Conservation (phyloP, 768 basidiomycete species). For the Pulveroboletus sp. region DNA sequence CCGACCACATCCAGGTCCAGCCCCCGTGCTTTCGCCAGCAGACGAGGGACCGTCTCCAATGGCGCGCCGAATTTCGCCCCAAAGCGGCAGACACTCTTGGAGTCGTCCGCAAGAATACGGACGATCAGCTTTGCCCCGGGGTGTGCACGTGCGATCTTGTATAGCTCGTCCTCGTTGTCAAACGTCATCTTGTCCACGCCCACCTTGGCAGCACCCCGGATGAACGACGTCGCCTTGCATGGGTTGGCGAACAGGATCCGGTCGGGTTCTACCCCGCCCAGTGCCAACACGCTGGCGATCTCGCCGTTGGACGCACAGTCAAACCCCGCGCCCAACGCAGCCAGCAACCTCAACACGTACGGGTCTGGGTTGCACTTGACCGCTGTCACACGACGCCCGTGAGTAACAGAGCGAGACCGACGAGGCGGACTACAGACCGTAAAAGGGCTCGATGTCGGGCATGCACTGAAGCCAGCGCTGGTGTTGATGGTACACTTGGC, state of each 20-base stretch:
- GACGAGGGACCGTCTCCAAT: slow-evolving; percentile 67
- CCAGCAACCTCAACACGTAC: slow-evolving; percentile 85
- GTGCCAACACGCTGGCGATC: slow-evolving; percentile 70
- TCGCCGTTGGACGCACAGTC: slow-evolving; percentile 97
- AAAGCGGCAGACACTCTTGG: slow-evolving; percentile 87
- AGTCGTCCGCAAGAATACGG: slow-evolving; percentile 97
- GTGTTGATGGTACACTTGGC: slow-evolving; percentile 81
- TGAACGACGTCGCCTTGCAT: slow-evolving; percentile 93
- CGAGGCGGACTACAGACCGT: slow-evolving; percentile 54
- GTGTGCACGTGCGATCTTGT: slow-evolving; percentile 82
- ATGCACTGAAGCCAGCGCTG: slow-evolving; percentile 74
- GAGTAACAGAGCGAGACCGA: slow-evolving; percentile 23
- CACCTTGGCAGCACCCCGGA: slow-evolving; percentile 73
- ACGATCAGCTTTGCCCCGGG: slow-evolving; percentile 83
- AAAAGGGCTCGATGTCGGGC: slow-evolving; percentile 88
- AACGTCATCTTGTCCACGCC: slow-evolving; percentile 96
- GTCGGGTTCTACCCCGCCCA: slow-evolving; percentile 71
- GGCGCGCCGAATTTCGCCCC: slow-evolving; percentile 97
- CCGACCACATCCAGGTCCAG: slow-evolving; percentile 84
- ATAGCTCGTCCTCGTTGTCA: slow-evolving; percentile 93
- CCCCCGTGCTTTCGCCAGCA: slow-evolving; percentile 75
- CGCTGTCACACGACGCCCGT: slow-evolving; percentile 44
- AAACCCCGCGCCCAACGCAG: slow-evolving; percentile 87
- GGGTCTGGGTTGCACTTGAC: slow-evolving; percentile 99
- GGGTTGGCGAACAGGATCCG: slow-evolving; percentile 98